phyloP scores from a whole-genome alignment of 768 basidiomycete genomes.

The Rhodotorula paludigena region DNA sequence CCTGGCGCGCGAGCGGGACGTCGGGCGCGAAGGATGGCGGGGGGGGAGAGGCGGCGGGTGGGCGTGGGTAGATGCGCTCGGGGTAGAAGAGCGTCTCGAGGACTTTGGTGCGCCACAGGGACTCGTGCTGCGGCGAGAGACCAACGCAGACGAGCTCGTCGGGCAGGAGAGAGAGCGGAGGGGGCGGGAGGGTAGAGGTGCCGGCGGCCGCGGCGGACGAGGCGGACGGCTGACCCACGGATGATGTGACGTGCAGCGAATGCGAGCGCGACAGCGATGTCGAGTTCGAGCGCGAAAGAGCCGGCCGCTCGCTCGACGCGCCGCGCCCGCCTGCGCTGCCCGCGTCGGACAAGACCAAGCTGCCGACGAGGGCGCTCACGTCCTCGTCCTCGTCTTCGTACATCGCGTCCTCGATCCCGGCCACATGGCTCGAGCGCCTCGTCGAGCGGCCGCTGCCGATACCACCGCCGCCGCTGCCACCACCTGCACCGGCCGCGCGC shows the following conservation, averaged over 20 bases:
- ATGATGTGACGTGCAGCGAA: neutral
- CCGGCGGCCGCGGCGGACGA: slow-evolving; percentile 55
- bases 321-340: neutral
- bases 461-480: neutral
- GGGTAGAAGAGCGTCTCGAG: slow-evolving; percentile 72
- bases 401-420: neutral
- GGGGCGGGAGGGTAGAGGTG: slow-evolving; percentile 47
- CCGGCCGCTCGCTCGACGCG: neutral
- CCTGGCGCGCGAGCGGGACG: neutral
- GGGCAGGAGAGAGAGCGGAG: slow-evolving; percentile 57
- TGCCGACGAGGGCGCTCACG: neutral
- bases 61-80: slow-evolving; percentile 51
- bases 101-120: slow-evolving; percentile 71
- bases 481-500: neutral
- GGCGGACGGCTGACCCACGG: neutral
- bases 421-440: neutral
- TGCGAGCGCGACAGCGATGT: neutral
- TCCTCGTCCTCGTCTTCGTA: neutral
- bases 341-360: slow-evolving; percentile 7
- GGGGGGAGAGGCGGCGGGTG: neutral
- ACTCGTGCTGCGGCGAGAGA: slow-evolving; percentile 53
- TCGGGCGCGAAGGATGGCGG: neutral
- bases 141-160: slow-evolving; percentile 73
- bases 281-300: neutral
- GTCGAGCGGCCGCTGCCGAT: neutral